These are phyloP conservation scores for Talaromyces rugulosus DNA, from an alignment of 2,329 filamentous ascomycete genomes.

Conservation along the genomic window DNA sequence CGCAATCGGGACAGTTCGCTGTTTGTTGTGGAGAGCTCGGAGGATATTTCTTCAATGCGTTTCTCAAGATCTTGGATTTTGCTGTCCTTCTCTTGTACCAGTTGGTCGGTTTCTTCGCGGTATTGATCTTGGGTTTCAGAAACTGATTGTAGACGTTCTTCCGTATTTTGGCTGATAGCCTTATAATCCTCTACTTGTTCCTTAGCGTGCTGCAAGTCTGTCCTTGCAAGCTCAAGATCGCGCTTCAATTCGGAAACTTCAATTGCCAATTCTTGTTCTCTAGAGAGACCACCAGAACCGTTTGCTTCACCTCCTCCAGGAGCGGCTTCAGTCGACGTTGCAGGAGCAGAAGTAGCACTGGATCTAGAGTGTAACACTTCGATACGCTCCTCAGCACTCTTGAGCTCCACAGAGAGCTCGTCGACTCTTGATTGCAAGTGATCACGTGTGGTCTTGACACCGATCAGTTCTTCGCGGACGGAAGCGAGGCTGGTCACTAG, in stretches of 20 bases:
- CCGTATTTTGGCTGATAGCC: constrained; percentile 76
- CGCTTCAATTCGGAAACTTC: constrained; percentile 84
- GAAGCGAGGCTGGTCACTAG: constrained; percentile 74
- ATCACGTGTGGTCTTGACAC: constrained; percentile 80
- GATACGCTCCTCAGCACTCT: constrained; percentile 82
- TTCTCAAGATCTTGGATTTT: constrained; percentile 78
- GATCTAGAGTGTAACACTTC: constrained; percentile 77
- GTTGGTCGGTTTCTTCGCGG: constrained; percentile 74
- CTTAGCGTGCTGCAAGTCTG: constrained; percentile 76
- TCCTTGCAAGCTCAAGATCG: constrained; percentile 74
- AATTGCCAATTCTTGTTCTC: constrained; percentile 74
- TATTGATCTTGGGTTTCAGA: constrained; percentile 80
- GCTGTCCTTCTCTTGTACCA: constrained; percentile 71
- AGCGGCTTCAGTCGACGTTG: constrained; percentile 23
- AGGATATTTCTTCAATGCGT: constrained; percentile 75
- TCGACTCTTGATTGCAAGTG: constrained; percentile 85
- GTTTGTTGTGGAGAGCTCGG: constrained; percentile 77
- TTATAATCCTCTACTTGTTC: constrained; percentile 83
- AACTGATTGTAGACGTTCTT: constrained; percentile 79
- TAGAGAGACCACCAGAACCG: constrained; percentile 57
- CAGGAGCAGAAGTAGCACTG: constrained; percentile 54
- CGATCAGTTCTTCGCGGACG: constrained; percentile 79
- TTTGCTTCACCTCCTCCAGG: constrained; percentile 41
- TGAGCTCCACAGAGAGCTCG: constrained; percentile 81
- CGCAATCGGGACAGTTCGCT: constrained; percentile 75